Percentiles rank a stretch among this genome's conserved stretches.
phyloP scores from a whole-genome alignment of 768 basidiomycete genomes.

The Boletus subcaerulescens region DNA sequence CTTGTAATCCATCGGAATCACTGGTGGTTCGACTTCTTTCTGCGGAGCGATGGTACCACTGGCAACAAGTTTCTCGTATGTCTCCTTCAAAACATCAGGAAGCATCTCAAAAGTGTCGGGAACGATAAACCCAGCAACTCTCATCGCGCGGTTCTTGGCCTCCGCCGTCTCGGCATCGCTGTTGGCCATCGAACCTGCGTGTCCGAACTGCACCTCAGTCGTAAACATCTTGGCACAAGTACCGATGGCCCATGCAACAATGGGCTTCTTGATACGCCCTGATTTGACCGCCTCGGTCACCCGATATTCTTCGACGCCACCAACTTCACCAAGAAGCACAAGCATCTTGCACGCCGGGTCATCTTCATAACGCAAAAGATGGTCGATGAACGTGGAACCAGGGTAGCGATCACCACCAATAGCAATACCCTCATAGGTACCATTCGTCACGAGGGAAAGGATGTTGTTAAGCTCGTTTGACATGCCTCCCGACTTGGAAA shows the following conservation, averaged over 20 bases:
- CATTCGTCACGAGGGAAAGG: conserved; percentile 92
- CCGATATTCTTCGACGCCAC: conserved; percentile 98
- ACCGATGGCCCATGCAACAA: conserved; percentile 99
- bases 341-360: conserved; percentile 99
- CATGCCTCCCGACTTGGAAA: conserved; percentile 99
- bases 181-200: conserved; percentile 98
- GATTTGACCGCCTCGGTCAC: conserved; percentile 96
- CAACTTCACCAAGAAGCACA: conserved; percentile 96
- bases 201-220: conserved; percentile 99
- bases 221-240: conserved; percentile 99
- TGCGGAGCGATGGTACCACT: conserved; percentile 65
- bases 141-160: conserved; percentile 96
- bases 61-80: conserved; percentile 79
- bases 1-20: conserved; percentile 99
- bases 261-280: conserved; percentile 94
- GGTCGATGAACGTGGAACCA: conserved; percentile 98
- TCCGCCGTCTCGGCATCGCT: conserved; percentile 97
- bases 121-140: conserved; percentile 91
- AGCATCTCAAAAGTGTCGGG: conserved; percentile 98
- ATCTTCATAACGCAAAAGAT: conserved; percentile 93
- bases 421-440: conserved; percentile 99
- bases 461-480: conserved; percentile 99
- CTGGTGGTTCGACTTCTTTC: conserved; percentile 84
- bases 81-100: conserved; percentile 76
- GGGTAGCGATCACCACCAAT: conserved; percentile 99